Base-by-base conservation (phyloP, 129 eudicot genomes). In the Pulicaria dysenterica region DNA sequence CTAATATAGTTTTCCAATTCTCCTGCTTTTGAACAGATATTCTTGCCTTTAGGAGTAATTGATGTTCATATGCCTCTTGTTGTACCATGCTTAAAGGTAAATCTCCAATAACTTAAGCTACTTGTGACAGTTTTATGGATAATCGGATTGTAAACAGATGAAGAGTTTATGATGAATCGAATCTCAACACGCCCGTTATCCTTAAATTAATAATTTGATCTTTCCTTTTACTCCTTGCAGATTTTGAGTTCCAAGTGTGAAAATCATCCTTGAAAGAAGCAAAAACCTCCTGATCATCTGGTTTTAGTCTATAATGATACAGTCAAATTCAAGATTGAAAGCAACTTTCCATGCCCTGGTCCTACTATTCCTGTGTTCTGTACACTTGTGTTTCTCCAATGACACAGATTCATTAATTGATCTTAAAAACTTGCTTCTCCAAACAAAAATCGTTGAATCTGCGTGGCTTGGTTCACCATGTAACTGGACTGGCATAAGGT, bases 401-500 rank as follows among this genome's bases (percentile, higher is more conserved):
- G 88, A 89, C 57, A 73, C 86, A 15, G 56, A 82, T 15, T 72
- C 86, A 24, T 37, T 92, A 47, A 70, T 78, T 38, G 64, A 80
- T 53, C 83, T 92, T 14, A 78, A 85, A 82, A 74, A 79, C 6
- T 75, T 78, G 43, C 67, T 89, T 40, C 67, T 70, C 19, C 79
- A 71, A 49, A 80, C 70, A 73, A 73, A 69, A 80, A 81, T 80
- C 37, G 62, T 69, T 56, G 55, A 80, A 53, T 86, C 95, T 2
- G 80, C 83, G 13, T 92, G 98, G 98, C 82, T 87, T 70, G 79
- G 73, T 78, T 54, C 87, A 58, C 96, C 96, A 41, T 92, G 98
- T 84, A 87, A 82, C 51, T 89, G 96, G 98, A 81, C 87, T 17
- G 96, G 98, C 64, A 76, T 92, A 62, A 79, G 46, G 59, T 92